These are phyloP conservation scores for Plantago coronopus DNA, from an alignment of 305 asterid species.

Conservation along the genomic window DNA sequence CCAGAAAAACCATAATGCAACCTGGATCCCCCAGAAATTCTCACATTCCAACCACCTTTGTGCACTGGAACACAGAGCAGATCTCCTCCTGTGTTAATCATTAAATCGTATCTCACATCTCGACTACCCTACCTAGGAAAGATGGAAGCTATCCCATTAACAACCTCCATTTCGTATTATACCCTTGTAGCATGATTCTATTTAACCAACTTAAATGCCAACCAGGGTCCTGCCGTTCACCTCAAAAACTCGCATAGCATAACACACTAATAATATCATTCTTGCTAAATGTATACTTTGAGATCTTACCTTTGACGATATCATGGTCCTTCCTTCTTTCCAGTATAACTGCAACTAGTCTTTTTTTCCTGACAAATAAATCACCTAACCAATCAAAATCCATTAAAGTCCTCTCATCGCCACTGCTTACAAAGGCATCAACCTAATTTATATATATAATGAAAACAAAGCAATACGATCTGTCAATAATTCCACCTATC, in stretches of 20 bases:
- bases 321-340: slow-evolving; percentile 26
- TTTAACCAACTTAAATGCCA: background rate
- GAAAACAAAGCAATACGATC: background rate
- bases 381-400: slow-evolving; percentile 27
- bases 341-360: slow-evolving; percentile 28
- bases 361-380: slow-evolving; percentile 41
- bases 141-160: background rate
- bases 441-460: slow-evolving; percentile 15
- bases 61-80: background rate
- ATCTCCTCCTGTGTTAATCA: background rate
- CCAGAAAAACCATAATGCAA: background rate
- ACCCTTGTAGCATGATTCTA: no score
- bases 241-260: slow-evolving; percentile 21
- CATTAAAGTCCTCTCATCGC: background rate
- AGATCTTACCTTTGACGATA: slow-evolving; percentile 31
- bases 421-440: slow-evolving; percentile 18
- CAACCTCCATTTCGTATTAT: no score
- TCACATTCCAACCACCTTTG: background rate
- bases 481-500: slow-evolving; percentile 5
- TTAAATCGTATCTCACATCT: background rate
- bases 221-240: slow-evolving; percentile 6
- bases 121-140: background rate
- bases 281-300: slow-evolving; percentile 24
- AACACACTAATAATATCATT: slow-evolving; percentile 23
- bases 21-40: background rate